Base-by-base conservation (phyloP, 768 basidiomycete genomes). In the Harrya chromipes region DNA sequence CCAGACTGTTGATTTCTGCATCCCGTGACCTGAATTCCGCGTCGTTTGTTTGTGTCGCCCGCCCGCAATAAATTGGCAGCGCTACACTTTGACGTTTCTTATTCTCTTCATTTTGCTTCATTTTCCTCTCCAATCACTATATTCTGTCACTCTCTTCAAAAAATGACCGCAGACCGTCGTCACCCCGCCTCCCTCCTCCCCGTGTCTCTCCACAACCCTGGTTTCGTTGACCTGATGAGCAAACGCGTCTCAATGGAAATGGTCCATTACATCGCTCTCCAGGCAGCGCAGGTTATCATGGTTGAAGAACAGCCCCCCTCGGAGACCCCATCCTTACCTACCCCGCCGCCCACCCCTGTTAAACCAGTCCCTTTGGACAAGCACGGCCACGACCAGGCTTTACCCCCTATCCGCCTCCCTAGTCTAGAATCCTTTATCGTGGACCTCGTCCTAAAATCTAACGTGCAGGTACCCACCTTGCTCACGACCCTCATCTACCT, bases 401-500 rank as follows among this genome's bases (percentile, higher is more conserved):
- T 75, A 43, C 43, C 51, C 14, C 34, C 58, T 24, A 41, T 55
- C n/a, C 59, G 61, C 21, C 72, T 86, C 26, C 83, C 90, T 31
- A 78, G 84, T 33, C 74, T 99, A 43, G 82, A 89, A 58, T 78
- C 85, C 46, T 99, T 97, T 69, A 94, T 99, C 66, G 70, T 79
- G 47, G 81, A 82, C 62, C 76, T 98, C 46, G 84, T 93, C 54
- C 75, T 82, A 53, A 78, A 79, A 64, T 89, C 89, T 36, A 90
- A 92, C 62, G 93, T 97, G 41, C 91, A 92, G 67, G 90, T 91
- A 6, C 78, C 91, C 23, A 97, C 94, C 19, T 77, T 99, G 46
- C 83, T 97, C 44, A 83, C 90, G 29, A 97, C 94, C 27, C 77
- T 97, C 64, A 76, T 95, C 56, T 97, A 94, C 72, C 84, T 99